Base-by-base conservation (phyloP, 352 stramenopile species). In the Pythium folliculosum region DNA sequence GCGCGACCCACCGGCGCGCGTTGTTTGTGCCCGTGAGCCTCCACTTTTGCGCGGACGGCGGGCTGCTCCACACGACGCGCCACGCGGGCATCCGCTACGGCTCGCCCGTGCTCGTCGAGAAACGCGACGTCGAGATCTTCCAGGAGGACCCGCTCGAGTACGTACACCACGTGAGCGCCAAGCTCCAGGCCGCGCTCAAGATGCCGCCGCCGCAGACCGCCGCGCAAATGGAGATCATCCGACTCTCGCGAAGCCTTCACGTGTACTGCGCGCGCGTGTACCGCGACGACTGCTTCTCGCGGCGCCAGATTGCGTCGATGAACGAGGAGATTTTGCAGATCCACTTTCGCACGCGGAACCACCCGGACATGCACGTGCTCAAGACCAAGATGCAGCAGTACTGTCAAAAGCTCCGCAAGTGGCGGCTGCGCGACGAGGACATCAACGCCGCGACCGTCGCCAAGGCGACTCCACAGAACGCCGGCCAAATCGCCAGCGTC, bases 251-350 rank as follows among this genome's bases (percentile, higher is more conserved):
- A 7, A 89, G 79, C 56, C 71, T 91, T 19, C 81, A 91, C 64
- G 81, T 91, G 23, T 87, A 85, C 58, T 91, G 83, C 58, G 82
- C 81, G 23, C 86, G 86, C 51, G 77, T 89, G 5, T 74, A 84
- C 38, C 74, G 75, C 17, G 81, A 91, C 68, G 81, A 90, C 62
- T 90, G 81, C 64, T 91, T 91, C 45, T 90, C 83, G 19, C 69
- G 80, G 38, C 73, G 83, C 54, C 83, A 91, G 67, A 86, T 87
- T 40, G 83, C 83, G 30, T 91, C 80, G 5, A 90, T 91, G 81
- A 91, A 91, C 69, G 83, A 91, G 63, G 83, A 91, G 51, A 88
- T 90, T 40, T 67, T 91, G 63, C 83, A 91, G 67, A 91, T 90
- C 64, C 80, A 90, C 58, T 90, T 90, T 56, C 83, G 83, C 48